phyloP scores from a whole-genome alignment of 2,329 filamentous ascomycete genomes.

The Fusarium sp. region DNA sequence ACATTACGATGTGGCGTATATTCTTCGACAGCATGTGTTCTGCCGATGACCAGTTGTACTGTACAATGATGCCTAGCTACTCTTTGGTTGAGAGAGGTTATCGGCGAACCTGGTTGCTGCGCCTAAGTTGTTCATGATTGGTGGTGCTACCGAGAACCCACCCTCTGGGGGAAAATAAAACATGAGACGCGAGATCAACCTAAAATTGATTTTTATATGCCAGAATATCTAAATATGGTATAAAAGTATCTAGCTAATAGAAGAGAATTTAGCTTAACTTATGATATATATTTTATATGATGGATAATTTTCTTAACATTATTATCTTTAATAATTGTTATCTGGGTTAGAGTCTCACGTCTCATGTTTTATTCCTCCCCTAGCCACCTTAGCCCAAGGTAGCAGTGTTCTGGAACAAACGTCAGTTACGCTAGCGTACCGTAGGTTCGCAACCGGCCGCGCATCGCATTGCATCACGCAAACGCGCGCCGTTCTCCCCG shows the following conservation, averaged over 20 bases:
- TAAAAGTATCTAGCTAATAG: no score
- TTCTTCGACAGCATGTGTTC: not conserved
- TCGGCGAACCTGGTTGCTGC: conserved; percentile 12
- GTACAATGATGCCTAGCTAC: not conserved
- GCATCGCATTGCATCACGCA: conserved; percentile 26
- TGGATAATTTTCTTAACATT: no score
- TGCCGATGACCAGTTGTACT: no score
- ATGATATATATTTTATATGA: no score
- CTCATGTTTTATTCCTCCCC: no score
- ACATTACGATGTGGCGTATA: not conserved
- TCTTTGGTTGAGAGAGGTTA: not conserved
- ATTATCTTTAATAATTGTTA: no score
- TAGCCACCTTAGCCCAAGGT: conserved; percentile 10
- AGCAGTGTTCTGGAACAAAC: conserved; percentile 45
- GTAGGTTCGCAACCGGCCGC: conserved; percentile 23
- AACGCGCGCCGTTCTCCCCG: conserved; percentile 40
- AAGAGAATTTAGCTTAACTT: no score
- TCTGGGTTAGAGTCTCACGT: no score
- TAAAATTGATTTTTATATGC: no score
- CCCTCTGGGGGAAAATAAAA: no score
- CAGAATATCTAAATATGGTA: no score
- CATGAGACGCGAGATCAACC: no score
- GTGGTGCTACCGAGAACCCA: conserved; percentile 6
- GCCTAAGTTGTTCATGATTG: conserved; percentile 1
- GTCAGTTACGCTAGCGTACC: conserved; percentile 36